A percentile compares a stretch with the other conserved stretches of the same genome.
Conservation (phyloP, 1,284 basidiomycete species). For the Moesziomyces sp. region DNA sequence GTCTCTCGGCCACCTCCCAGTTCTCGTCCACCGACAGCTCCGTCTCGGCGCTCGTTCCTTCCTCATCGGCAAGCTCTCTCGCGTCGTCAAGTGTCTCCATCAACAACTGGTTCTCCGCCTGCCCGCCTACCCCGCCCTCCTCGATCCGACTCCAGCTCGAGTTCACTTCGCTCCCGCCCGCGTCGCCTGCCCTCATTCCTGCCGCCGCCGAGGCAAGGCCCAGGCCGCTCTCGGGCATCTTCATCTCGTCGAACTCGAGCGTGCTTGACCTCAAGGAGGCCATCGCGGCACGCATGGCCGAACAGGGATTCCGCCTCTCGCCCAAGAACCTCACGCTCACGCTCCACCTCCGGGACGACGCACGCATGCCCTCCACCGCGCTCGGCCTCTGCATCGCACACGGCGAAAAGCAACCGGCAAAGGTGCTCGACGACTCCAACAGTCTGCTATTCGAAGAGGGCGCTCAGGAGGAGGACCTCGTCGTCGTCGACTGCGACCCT, state of each 20-base stretch:
- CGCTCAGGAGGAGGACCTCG: conserved; percentile 34
- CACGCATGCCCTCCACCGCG: conserved; percentile 3
- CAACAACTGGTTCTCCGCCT: conserved; percentile 32
- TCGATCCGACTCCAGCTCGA: conserved; percentile 35
- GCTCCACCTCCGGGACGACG: conserved; percentile 21
- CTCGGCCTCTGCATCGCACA: conserved; percentile 18
- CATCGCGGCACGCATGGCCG: conserved; percentile 18
- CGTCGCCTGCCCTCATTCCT: conserved; percentile 5
- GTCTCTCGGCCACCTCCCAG: conserved; percentile 21
- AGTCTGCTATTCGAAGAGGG: conserved; percentile 39
- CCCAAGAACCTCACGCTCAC: conserved; percentile 24
- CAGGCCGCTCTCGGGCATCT: conserved; percentile 23
- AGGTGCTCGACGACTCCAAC: conserved; percentile 26
- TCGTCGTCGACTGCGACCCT: conserved; percentile 36
- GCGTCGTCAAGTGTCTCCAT: conserved; percentile 18
- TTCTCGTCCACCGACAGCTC: conserved; percentile 20
- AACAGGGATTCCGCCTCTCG: conserved; percentile 28
- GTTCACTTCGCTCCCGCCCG: conserved; percentile 23
- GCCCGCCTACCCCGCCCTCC: conserved; percentile 36
- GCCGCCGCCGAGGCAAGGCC: neutral
- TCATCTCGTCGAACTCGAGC: conserved; percentile 38
- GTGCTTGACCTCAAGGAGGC: conserved; percentile 41
- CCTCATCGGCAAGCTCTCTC: conserved; percentile 21
- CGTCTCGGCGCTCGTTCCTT: conserved; percentile 2
- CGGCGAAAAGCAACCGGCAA: conserved; percentile 13